Evolutionary conservation across 495 filamentous ascomycete genomes (phyloP).

Genomic region (Durotheca rogersii): DNA sequence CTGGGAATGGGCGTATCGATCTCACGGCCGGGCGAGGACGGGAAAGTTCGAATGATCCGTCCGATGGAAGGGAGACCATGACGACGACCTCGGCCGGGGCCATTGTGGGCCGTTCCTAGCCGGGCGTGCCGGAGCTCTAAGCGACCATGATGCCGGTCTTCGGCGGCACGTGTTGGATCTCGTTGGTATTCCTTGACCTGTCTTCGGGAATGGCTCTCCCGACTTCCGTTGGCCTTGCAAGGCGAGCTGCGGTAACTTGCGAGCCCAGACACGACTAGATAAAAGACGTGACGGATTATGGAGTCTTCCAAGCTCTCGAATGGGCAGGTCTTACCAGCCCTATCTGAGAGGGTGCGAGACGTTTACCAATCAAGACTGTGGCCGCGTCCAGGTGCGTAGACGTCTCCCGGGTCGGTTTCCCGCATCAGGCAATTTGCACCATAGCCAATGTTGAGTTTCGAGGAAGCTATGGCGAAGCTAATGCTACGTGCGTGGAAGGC

Average conservation of each 20-base stretch:
- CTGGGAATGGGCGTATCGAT: too few species aligned
- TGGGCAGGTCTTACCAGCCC: conserved; percentile 9
- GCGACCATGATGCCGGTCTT: neutral
- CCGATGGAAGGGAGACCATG: too few species aligned
- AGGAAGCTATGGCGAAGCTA: neutral
- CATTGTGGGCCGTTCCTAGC: too few species aligned
- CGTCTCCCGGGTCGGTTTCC: conserved; percentile 9
- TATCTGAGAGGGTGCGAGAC: neutral
- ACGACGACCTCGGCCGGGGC: too few species aligned
- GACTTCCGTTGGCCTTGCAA: conserved; percentile 6
- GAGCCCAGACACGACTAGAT: neutral
- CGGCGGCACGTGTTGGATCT: conserved; percentile 2
- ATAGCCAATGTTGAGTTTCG: neutral
- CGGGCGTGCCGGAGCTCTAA: neutral
- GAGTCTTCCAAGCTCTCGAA: conserved; percentile 4
- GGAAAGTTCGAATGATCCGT: too few species aligned
- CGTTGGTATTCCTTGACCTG: neutral
- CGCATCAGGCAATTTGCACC: neutral
- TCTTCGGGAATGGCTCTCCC: too few species aligned
- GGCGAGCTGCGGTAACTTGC: too few species aligned
- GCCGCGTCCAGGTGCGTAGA: conserved; percentile 13
- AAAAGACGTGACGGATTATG: conserved; percentile 10
- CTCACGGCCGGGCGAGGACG: too few species aligned
- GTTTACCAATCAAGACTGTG: conserved; percentile 17
- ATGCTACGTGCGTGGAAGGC: neutral